Base-by-base conservation (phyloP, 2,329 filamentous ascomycete genomes). In the Sporothrix pallida region DNA sequence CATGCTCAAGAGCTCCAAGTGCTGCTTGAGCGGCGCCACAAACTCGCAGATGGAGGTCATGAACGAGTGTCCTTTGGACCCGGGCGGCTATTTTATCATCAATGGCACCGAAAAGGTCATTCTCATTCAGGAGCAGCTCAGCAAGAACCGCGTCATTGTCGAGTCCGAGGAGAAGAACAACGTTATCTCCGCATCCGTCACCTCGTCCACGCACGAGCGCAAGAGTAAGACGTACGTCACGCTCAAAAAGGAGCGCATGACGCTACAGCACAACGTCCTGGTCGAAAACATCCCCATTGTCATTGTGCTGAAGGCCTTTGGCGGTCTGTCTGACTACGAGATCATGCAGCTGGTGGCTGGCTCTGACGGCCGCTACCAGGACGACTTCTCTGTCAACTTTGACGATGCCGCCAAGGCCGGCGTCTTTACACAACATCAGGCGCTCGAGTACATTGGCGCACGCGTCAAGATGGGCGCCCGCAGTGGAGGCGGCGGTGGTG, bases 91-190 rank as follows among this genome's bases (percentile, higher is more conserved):
- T 82, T 99, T 99, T 79, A 96, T 99, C 79, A 94, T 98, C 77
- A 94, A 95, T 78, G 96, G 96, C 65, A 98, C 97, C 23, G 96
- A 99, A 82, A 99, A 99, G 85, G 96, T 99, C 78, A 99, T 99
- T 80, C 85, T 99, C 60, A 97, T 99, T 15, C 96, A 99, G 82
- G 97, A 99, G 81, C 96, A 99, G 83, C 86, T 99, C 80, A 99
- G 96, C 87, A 99, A 99, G 88, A 99, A 99, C 83, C 91, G 96
- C 85, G 93, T 99, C 79, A 98, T 99, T 81, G 95, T 99, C 17
- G 97, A 99, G 83, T 91, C 93, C 72, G 93, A 95, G 78, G 88
- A 91, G 71, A 97, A 97, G 84, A 98, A 98, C 83, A 93, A 93
- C 75, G 91, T 97, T 76, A 95, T 98, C 73, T 93, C 95, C 77